phyloP scores from a whole-genome alignment of 257 asterid species.

The Plantago major region DNA sequence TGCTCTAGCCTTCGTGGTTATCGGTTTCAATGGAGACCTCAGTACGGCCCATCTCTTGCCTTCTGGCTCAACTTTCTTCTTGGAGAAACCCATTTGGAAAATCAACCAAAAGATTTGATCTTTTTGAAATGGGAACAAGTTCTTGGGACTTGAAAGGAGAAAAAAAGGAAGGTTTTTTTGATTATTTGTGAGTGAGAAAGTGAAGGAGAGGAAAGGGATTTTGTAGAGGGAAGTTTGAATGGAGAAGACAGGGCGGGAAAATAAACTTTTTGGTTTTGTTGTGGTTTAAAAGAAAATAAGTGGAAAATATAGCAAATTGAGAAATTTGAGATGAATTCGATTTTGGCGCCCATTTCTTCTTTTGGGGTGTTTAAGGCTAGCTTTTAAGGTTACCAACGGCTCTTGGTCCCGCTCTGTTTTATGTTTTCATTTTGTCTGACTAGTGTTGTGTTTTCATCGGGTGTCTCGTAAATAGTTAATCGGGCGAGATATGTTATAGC shows the following conservation, averaged over 20 bases:
- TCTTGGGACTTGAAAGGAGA: constrained; percentile 5
- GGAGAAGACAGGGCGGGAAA: no score
- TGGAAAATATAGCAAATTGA: constrained; percentile 30
- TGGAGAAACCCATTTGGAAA: constrained; percentile 52
- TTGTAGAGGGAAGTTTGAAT: no score
- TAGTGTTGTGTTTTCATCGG: no score
- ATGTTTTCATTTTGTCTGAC: no score
- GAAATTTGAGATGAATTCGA: constrained; percentile 9
- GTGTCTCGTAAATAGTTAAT: no score
- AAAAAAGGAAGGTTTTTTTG: constrained; percentile 3
- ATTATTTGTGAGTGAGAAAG: constrained; percentile 16
- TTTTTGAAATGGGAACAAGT: constrained; percentile 11
- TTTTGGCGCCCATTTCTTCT: constrained; percentile 56
- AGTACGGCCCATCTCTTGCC: constrained; percentile 60
- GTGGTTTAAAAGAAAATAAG: background rate
- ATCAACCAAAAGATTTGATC: background rate
- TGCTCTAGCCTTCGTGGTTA: constrained; percentile 37
- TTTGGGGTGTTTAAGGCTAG: constrained; percentile 8
- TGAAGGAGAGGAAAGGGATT: constrained; percentile 10
- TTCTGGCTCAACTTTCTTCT: constrained; percentile 50
- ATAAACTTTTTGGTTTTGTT: no score
- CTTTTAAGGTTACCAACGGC: constrained; percentile 48
- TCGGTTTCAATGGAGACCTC: constrained; percentile 54
- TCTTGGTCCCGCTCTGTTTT: constrained; percentile 50
- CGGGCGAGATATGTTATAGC: no score